Evolutionary conservation across 768 basidiomycete species (phyloP), one percentile per base, ranked within the genome.

Genomic region (Calocera viscosa): DNA sequence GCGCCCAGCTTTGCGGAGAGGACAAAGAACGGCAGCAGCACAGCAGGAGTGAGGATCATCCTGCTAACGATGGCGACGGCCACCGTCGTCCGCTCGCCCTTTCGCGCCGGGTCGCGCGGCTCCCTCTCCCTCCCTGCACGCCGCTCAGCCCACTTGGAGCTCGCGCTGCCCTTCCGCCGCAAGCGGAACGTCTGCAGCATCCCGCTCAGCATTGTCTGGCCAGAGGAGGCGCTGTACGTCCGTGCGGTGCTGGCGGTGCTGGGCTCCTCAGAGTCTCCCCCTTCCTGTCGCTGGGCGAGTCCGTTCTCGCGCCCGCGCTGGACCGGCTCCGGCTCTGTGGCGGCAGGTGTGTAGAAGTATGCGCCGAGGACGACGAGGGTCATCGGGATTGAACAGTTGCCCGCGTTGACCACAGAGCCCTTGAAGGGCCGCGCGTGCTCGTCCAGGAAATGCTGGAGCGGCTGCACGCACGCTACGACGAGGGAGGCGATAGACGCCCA

Each of bases 351-450:
- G 67, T 76, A 88, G 77, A 95, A 95, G 79, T 94, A 97, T 16
- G 90, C 93, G 12, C 94, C 94, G 47, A 97, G 86, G 5, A 96
- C 92, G 66, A 97, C 82, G 28, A 96, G 79, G 1, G 94, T 97
- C 30, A 97, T 73, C 0, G 94, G 95, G 68, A 97, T 87, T 11
- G 88, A 86, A 68, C 90, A 91, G 68, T 81, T 84, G 1, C 92
- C 90, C 0, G 87, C 85, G 14, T 79, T 77, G 1, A 78, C 80
- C 63, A 94, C 75, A 0, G 90, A 87, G 32, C 85, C 83, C 71
- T 85, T 88, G 68, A 91, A 73, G 0, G 88, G 84, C 38, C 78
- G 80, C 75, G 90, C 78, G 69, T 86, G 83, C 2, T 79, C 75
- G 28, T 87, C 83, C 65, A 97, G 80, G 10, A 81, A 73, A 64